Conservation (phyloP, 1,284 basidiomycete species). For the Boletellus sp. region DNA sequence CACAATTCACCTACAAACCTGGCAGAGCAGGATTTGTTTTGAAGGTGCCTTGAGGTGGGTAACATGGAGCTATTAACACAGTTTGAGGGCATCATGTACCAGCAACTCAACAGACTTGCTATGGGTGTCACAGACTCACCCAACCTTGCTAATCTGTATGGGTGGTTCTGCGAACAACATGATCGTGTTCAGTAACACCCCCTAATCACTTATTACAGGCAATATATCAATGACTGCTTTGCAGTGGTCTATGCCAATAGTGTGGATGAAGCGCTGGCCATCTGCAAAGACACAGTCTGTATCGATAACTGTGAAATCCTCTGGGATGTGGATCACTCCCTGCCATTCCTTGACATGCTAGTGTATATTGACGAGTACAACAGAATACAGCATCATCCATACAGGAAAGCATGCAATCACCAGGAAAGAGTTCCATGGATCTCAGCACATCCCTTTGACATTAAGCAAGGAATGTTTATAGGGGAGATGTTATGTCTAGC, state of each 20-base stretch:
- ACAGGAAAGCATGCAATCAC: constrained; percentile 13
- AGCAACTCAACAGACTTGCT: neutral
- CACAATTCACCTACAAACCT: no score
- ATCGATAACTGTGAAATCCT: neutral
- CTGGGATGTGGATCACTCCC: neutral
- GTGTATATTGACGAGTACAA: neutral
- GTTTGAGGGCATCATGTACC: neutral
- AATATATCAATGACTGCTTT: constrained; percentile 7
- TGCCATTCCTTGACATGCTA: constrained; percentile 5
- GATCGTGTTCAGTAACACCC: rapidly evolving
- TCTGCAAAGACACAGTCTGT: rapidly evolving
- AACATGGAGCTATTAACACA: neutral
- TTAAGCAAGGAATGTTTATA: neutral
- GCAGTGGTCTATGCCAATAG: constrained; percentile 4
- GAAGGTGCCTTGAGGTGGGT: rapidly evolving
- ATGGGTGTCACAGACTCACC: constrained; percentile 9
- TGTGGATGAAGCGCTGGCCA: neutral
- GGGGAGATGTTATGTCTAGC: neutral
- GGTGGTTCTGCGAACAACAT: neutral
- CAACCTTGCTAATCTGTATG: constrained; percentile 6
- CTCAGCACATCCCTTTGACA: neutral
- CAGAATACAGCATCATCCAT: constrained; percentile 2
- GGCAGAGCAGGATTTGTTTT: rapidly evolving
- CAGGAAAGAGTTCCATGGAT: constrained; percentile 1
- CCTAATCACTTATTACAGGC: neutral